A percentile compares a stretch with the other conserved stretches of the same genome.
Evolutionary conservation across 441 rosid species (phyloP).

Genomic region (Corymbia citriodora): DNA sequence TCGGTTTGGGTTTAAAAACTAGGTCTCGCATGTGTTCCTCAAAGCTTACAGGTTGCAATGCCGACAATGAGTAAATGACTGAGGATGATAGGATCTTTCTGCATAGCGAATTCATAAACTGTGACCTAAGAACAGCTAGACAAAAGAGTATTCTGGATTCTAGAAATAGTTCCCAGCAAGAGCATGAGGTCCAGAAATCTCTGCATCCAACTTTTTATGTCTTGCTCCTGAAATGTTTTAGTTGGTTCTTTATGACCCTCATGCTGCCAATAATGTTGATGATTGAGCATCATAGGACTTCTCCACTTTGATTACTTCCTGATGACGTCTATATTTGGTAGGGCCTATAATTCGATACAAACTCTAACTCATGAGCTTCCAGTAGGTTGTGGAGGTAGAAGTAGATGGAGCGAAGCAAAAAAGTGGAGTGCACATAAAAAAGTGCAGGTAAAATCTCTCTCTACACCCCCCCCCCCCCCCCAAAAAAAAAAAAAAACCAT

Average conservation of each 20-base stretch:
- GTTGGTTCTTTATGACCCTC: neutral
- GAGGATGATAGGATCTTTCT: neutral
- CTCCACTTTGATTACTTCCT: neutral
- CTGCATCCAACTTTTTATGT: neutral
- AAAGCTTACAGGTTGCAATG: neutral
- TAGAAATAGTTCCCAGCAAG: neutral
- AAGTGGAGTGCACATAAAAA: constrained; percentile 88
- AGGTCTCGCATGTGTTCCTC: neutral
- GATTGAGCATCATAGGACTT: neutral
- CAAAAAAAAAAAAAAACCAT: no score
- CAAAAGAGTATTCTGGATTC: neutral
- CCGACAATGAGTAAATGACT: neutral
- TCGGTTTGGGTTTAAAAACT: neutral
- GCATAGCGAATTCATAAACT: neutral
- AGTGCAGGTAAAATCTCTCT: constrained; percentile 55
- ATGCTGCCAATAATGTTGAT: neutral
- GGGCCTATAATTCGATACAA: neutral
- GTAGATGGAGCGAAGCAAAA: constrained; percentile 78
- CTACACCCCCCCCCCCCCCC: neutral
- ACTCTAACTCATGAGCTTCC: neutral
- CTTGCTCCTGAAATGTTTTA: neutral
- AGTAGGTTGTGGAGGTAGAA: constrained; percentile 83
- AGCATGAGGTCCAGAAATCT: neutral
- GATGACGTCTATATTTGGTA: neutral
- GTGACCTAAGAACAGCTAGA: neutral